Percentiles rank a stretch among this genome's conserved stretches.
These are phyloP conservation scores for Pugionium cornutum DNA, from an alignment of 345 rosid species.

Conservation along the genomic window DNA sequence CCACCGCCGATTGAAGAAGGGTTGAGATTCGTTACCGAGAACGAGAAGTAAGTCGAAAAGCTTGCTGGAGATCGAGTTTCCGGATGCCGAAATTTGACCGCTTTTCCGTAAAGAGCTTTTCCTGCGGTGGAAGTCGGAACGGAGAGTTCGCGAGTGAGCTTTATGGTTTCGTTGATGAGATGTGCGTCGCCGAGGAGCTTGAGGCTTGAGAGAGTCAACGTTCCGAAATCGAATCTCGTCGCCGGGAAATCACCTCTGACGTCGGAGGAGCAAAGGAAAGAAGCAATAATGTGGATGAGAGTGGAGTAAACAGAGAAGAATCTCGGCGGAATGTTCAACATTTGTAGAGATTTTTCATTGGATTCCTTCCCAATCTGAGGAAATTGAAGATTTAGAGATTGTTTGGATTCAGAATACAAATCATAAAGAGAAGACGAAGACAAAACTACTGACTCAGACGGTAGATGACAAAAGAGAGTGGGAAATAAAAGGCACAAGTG, in stretches of 20 bases:
- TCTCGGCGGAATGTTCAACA: slow-evolving; percentile 44
- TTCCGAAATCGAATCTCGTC: slow-evolving; percentile 76
- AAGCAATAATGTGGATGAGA: slow-evolving; percentile 33
- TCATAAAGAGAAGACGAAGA: slow-evolving; percentile 33
- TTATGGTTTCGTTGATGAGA: slow-evolving; percentile 70
- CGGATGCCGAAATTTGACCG: slow-evolving; percentile 69
- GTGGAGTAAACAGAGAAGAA: slow-evolving; percentile 26
- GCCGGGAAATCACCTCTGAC: slow-evolving; percentile 35
- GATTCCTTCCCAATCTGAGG: slow-evolving; percentile 42
- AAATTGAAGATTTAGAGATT: slow-evolving; percentile 11
- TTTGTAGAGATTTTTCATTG: slow-evolving; percentile 37
- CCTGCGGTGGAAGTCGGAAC: slow-evolving; percentile 91
- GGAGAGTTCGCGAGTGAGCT: slow-evolving; percentile 79
- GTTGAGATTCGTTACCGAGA: slow-evolving; percentile 69
- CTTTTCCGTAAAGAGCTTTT: slow-evolving; percentile 67
- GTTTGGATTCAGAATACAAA: slow-evolving; percentile 36
- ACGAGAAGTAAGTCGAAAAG: slow-evolving; percentile 85
- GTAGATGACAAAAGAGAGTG: slow-evolving; percentile 31
- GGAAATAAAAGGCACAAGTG: slow-evolving; percentile 45
- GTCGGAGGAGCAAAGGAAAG: slow-evolving; percentile 46
- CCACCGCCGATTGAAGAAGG: slow-evolving; percentile 97
- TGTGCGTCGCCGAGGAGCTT: slow-evolving; percentile 93
- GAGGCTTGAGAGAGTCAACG: slow-evolving; percentile 66
- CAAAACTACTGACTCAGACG: slow-evolving; percentile 35
- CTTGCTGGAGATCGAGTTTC: slow-evolving; percentile 55